phyloP scores from a whole-genome alignment of 768 basidiomycete species.

The Rhizopogon vulgaris region DNA sequence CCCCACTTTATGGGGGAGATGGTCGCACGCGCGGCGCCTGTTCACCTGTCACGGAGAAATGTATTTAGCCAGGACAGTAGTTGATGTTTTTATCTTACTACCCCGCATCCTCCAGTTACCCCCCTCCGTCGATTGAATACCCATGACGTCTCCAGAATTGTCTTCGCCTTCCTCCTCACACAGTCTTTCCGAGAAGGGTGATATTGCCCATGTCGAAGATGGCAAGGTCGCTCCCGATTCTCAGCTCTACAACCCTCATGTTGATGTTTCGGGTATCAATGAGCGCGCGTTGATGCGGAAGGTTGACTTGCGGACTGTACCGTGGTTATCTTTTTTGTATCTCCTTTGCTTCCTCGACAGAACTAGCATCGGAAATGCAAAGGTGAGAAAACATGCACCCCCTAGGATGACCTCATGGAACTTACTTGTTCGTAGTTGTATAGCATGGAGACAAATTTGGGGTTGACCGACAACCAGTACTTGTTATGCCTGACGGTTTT shows the following conservation, averaged over 20 bases:
- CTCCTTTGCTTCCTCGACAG: constrained; percentile 66
- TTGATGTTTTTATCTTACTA: neutral
- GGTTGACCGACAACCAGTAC: constrained; percentile 63
- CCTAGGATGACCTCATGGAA: neutral
- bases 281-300: constrained; percentile 67
- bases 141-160: neutral
- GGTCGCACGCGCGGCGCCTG: too few species aligned
- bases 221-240: neutral
- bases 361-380: constrained; percentile 45
- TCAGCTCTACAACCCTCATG: constrained; percentile 32
- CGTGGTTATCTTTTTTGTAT: constrained; percentile 73
- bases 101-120: neutral
- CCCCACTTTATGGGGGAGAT: too few species aligned
- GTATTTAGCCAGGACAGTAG: neutral
- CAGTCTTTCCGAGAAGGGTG: constrained; percentile 7
- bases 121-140: neutral
- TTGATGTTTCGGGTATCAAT: constrained; percentile 57
- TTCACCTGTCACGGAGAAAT: neutral
- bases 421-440: constrained; percentile 43
- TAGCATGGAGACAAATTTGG: constrained; percentile 48
- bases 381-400: constrained; percentile 4
- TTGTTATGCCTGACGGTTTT: constrained; percentile 55
- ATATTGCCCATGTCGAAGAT: constrained; percentile 4
- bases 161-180: neutral
- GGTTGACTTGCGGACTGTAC: constrained; percentile 58